Evolutionary conservation across 2,329 filamentous ascomycete species (phyloP).

Genomic region (Pseudocercospora musae): DNA sequence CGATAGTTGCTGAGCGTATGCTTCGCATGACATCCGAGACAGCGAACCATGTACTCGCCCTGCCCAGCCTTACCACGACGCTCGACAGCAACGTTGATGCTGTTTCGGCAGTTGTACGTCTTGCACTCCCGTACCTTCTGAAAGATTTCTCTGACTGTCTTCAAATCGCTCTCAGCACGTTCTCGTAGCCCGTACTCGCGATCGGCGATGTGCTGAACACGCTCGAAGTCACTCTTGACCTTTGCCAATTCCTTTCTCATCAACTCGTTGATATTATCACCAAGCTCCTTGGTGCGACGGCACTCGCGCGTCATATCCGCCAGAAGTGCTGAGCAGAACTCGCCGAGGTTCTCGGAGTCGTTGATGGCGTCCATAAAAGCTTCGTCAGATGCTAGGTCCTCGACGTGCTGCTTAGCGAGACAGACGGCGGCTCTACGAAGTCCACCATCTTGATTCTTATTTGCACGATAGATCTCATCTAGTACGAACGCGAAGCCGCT

Average conservation of each 20-base stretch:
- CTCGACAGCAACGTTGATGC: background rate
- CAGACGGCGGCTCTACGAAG: background rate
- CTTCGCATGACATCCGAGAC: background rate
- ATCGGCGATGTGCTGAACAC: background rate
- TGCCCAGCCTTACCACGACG: background rate
- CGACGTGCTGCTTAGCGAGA: background rate
- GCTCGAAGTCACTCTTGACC: background rate
- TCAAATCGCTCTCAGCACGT: constrained; percentile 38
- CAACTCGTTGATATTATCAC: background rate
- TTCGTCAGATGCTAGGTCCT: background rate
- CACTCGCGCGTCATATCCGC: background rate
- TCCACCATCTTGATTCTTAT: background rate
- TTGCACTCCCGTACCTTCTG: constrained; percentile 60
- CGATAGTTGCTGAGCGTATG: background rate
- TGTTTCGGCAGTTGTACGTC: constrained; percentile 51
- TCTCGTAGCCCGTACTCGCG: background rate
- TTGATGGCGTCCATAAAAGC: background rate
- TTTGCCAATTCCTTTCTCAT: background rate
- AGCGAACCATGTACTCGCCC: background rate
- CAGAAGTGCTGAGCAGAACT: background rate
- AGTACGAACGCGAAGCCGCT: background rate
- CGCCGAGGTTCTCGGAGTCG: background rate
- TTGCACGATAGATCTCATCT: background rate
- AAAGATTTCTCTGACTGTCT: constrained; percentile 83
- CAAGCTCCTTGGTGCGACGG: background rate